Base-by-base conservation (phyloP, 2,329 filamentous ascomycete species). In the Mycosphaerella sp. region DNA sequence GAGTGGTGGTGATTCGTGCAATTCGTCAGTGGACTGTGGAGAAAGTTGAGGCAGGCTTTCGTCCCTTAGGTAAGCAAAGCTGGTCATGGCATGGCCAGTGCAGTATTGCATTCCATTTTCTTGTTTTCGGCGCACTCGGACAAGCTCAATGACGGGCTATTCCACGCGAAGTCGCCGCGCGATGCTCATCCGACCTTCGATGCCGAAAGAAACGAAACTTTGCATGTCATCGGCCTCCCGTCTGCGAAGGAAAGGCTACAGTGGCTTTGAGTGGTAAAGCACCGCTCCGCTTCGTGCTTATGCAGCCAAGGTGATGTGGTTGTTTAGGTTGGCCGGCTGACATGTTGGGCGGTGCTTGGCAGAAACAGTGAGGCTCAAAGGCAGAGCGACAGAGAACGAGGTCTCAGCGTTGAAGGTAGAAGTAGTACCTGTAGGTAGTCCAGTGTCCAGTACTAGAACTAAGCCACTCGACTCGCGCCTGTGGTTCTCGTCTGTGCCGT, bases 81-180 rank as follows among this genome's bases (percentile, higher is more conserved):
- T 10, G 30, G 9, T 32, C 4, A 32, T 41, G 28, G 16, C 36
- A 49, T 25, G 32, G 27, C 28, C 45, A 35, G 17, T 28, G 21
- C 34, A 8, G 4, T 41, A 28, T 17, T 17, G n/a, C 25, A 25
- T 40, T 32, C 25, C 21, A 6, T 27, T 49, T 42, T 42, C 37
- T 34, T 42, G 39, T 25, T 49, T 42, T 35, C 18, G 39, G 34
- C 37, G 25, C 36, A 34, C 37, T 37, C 36, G 21, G 37, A 14
- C 44, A 21, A 41, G 35, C 44, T 34, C 44, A 40, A 49, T 49
- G 45, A 49, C 45, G 45, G 35, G 39, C n/a, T 18, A 34, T 13
- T 35, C 37, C 45, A 49, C 45, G 45, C 45, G 45, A 37, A 13
- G 27, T 9, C 12, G 45, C 28, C 34, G 28, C 28, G 30, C 37